Conservation (phyloP, 2,329 filamentous ascomycete species). For the Rhynchosporium secalis region DNA sequence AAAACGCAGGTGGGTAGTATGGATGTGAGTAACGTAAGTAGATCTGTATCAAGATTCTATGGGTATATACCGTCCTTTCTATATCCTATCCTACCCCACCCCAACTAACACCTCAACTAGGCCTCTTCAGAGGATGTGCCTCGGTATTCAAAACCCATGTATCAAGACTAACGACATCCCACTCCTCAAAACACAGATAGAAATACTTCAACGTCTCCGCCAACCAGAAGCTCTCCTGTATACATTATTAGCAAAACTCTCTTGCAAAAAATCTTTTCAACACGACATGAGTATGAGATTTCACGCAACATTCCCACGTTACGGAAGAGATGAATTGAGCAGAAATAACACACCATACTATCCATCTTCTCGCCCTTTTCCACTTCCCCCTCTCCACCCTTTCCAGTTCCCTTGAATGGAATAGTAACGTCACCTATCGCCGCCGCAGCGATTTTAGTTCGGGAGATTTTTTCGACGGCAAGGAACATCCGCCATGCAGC, state of each 20-base stretch:
- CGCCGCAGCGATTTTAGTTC: conserved; percentile 46
- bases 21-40: too few species aligned
- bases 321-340: too few species aligned
- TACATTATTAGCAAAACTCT: too few species aligned
- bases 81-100: background rate
- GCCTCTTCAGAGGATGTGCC: conserved; percentile 38
- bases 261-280: too few species aligned
- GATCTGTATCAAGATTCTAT: background rate
- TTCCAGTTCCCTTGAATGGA: conserved; percentile 45
- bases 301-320: too few species aligned
- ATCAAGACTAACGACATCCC: conserved; percentile 57
- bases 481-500: conserved; percentile 52
- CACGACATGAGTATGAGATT: too few species aligned
- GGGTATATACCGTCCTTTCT: background rate
- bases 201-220: conserved; percentile 67
- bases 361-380: conserved; percentile 43
- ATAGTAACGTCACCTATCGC: conserved; percentile 45
- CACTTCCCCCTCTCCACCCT: conserved; percentile 10
- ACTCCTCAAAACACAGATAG: conserved; percentile 54
- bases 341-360: conserved; percentile 43
- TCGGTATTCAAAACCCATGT: conserved; percentile 53
- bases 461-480: conserved; percentile 46
- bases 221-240: conserved; percentile 57
- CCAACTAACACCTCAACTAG: conserved; percentile 1
- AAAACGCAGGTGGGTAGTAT: too few species aligned